phyloP scores from a whole-genome alignment of 345 rosid species.

The Lepidium aucheri region DNA sequence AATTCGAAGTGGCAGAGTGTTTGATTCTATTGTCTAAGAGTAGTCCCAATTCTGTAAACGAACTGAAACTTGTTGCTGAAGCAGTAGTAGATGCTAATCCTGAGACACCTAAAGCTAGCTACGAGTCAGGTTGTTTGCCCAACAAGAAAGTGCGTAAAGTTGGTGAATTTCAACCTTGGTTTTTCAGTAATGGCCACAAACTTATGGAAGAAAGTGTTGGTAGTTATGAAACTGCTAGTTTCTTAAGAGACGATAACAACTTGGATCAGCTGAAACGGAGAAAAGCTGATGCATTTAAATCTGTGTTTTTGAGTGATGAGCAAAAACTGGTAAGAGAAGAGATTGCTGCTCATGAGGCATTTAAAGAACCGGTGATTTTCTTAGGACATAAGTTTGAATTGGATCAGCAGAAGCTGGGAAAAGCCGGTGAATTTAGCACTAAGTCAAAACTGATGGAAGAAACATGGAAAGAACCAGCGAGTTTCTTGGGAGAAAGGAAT shows the following conservation, averaged over 20 bases:
- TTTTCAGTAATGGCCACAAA: neutral
- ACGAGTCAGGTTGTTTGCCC: slow-evolving; percentile 6
- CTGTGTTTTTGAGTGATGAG: neutral
- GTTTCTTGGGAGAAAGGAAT: neutral
- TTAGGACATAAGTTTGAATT: neutral
- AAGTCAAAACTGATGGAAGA: too few relatives aligned
- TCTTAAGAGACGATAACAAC: neutral
- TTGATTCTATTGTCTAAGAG: slow-evolving; percentile 50
- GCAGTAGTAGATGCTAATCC: slow-evolving; percentile 11
- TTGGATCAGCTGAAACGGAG: neutral
- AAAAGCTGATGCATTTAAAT: neutral
- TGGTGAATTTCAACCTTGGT: neutral
- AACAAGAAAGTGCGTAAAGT: slow-evolving; percentile 17
- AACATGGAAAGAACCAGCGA: too few relatives aligned
- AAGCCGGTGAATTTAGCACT: neutral
- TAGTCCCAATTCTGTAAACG: slow-evolving; percentile 21
- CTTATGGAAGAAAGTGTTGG: neutral
- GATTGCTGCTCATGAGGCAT: neutral
- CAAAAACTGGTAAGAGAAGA: neutral
- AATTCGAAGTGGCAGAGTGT: slow-evolving; percentile 38
- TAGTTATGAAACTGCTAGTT: neutral
- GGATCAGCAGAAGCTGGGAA: neutral
- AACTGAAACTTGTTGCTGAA: slow-evolving; percentile 16
- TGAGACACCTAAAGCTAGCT: slow-evolving; percentile 19
- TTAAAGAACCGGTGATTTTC: neutral